Base-by-base conservation (phyloP, 2,329 filamentous ascomycete genomes). In the Dothistroma septosporum region DNA sequence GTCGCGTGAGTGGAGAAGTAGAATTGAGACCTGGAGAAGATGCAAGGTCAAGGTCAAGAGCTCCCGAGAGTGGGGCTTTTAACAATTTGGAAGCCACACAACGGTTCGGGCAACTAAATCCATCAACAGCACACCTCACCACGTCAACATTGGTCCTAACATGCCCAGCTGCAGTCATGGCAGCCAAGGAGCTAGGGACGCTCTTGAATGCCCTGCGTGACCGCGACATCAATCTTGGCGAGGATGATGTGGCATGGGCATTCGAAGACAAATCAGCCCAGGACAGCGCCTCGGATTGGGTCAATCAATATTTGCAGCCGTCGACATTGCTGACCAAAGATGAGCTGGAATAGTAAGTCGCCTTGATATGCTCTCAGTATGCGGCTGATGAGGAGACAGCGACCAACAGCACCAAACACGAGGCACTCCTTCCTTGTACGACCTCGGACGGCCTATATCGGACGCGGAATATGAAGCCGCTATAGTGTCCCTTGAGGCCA, bases 391-490 rank as follows among this genome's bases (percentile, higher is more conserved):
- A 46, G 9, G 16, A 47, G 21, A 16, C 21, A 32, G 14, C 10
- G 41, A 47, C 19, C 28, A 33, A 24, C 11, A 44, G 21, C n/a
- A 47, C 4, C 6, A 31, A 66, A 77, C 57, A 55, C 7, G 59
- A 60, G 28, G 22, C 33, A 22, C 49, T 54, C 19, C 48, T 41
- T 10, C 9, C 22, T 12, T 8, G 24, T 33, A 16, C 11, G 53
- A 47, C 19, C 11, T 53, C 33, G 62, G 62, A 48, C 80, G 80
- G 57, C 79, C 82, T 5, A 73, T 88, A 50, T 75, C 78, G 14
- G 86, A 89, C 60, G 76, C 82, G 28, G 85, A 89, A 55, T 77
- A 90, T 58, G 78, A 79, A 57, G 73, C 77, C 46, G 87, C 88
- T 16, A 85, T 89, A 54, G 79, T 82, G 2, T 83, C 87, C 57